Percentiles rank a stretch among this genome's conserved stretches.
These are phyloP conservation scores for Chytridium lagenaria DNA, from an alignment of 371 early-diverging fungal genomes.

Conservation along the genomic window DNA sequence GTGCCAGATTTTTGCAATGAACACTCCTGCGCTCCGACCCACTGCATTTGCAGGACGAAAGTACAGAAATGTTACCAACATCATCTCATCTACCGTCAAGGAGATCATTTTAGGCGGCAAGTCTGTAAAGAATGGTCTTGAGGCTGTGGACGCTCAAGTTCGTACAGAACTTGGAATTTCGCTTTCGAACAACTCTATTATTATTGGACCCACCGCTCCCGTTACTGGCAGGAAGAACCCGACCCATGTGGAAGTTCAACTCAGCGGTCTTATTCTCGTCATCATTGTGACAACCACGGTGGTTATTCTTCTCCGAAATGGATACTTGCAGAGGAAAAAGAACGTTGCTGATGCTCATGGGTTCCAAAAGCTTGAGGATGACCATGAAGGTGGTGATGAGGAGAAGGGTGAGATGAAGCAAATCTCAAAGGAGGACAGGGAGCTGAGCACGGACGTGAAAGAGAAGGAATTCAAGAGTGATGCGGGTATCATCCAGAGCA, in stretches of 20 bases:
- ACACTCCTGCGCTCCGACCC: slow-evolving; percentile 38
- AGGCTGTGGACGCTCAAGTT: slow-evolving; percentile 25
- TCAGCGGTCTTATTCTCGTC: slow-evolving; percentile 41
- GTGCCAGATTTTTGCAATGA: slow-evolving; percentile 28
- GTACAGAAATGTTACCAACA: slow-evolving; percentile 36
- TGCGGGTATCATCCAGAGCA: neutral
- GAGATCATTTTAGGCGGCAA: slow-evolving; percentile 33
- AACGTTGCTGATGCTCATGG: neutral
- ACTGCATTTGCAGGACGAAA: slow-evolving; percentile 29
- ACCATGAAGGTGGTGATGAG: slow-evolving; percentile 28
- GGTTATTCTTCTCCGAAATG: slow-evolving; percentile 26
- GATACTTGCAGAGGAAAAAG: slow-evolving; percentile 26
- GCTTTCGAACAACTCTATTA: slow-evolving; percentile 14
- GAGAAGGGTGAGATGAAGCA: slow-evolving; percentile 14
- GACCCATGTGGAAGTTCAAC: slow-evolving; percentile 37
- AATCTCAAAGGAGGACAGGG: neutral
- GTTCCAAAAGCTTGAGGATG: slow-evolving; percentile 28
- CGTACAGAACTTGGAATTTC: slow-evolving; percentile 22
- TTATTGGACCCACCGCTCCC: slow-evolving; percentile 15
- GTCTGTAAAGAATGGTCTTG: slow-evolving; percentile 30
- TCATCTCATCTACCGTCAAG: slow-evolving; percentile 25
- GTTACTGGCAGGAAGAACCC: slow-evolving; percentile 36
- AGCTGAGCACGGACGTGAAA: neutral
- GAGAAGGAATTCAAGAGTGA: neutral
- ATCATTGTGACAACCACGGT: slow-evolving; percentile 35